These are phyloP conservation scores for Zhuliangozyma parablackwelliae DNA, from an alignment of 1,139 yeast species.

Conservation along the genomic window DNA sequence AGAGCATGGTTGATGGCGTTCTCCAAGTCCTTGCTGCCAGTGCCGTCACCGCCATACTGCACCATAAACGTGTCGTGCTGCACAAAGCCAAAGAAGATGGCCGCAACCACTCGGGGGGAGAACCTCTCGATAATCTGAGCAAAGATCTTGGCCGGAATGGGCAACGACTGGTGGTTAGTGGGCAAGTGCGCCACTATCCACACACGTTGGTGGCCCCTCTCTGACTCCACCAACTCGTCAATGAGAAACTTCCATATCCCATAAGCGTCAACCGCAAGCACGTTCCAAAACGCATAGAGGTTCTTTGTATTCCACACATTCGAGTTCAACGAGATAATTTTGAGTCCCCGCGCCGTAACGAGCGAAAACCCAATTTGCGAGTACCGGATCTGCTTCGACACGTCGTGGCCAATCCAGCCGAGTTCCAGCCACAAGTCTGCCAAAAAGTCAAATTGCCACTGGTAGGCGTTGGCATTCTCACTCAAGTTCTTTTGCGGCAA, in stretches of 20 bases:
- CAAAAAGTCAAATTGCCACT: conserved; percentile 27
- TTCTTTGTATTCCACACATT: conserved; percentile 28
- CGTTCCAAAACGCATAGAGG: conserved; percentile 20
- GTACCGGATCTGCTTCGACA: conserved; percentile 27
- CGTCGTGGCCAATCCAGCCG: conserved; percentile 35
- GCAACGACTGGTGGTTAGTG: conserved; percentile 16
- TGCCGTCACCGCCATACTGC: conserved; percentile 19
- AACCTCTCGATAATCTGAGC: conserved; percentile 24
- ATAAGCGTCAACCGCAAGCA: conserved; percentile 19
- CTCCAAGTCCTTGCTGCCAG: conserved; percentile 12
- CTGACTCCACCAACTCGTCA: conserved; percentile 26
- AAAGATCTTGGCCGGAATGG: conserved; percentile 24
- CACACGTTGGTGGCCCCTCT: conserved; percentile 23
- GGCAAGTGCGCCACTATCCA: conserved; percentile 33
- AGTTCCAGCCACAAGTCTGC: conserved; percentile 26
- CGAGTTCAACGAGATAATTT: conserved; percentile 28
- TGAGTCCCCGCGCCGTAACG: conserved; percentile 22
- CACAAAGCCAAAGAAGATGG: conserved; percentile 26
- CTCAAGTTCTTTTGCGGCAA: conserved; percentile 15
- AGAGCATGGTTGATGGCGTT: conserved; percentile 25
- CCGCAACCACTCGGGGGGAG: conserved; percentile 31
- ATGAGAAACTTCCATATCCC: conserved; percentile 28
- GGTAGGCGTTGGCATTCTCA: conserved; percentile 12
- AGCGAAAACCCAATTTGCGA: conserved; percentile 23
- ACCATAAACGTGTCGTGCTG: conserved; percentile 24